A percentile compares a stretch with the other conserved stretches of the same genome.
These are phyloP conservation scores for Symbiodinium natans DNA, from an alignment of 73 alveolate genomes.

Conservation along the genomic window DNA sequence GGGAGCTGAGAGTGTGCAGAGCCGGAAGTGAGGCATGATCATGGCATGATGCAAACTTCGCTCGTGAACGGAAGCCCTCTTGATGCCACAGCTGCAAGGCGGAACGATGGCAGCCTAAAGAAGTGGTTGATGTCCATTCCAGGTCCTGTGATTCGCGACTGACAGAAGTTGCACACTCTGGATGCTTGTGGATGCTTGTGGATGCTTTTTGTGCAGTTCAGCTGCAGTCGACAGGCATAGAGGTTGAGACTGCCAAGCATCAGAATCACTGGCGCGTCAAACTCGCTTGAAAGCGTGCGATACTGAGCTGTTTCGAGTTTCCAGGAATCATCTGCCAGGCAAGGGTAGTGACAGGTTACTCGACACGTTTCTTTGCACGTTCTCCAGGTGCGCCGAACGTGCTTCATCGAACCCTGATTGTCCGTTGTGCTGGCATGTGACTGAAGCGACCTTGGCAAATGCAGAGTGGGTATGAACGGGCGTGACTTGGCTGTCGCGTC, in stretches of 20 bases:
- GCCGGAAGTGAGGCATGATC: too few species aligned
- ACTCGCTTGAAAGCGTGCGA: conserved; percentile 8
- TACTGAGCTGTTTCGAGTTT: not conserved
- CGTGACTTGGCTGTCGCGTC: too few species aligned
- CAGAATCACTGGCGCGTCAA: conserved; percentile 44
- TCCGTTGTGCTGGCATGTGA: not conserved
- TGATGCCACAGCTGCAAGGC: too few species aligned
- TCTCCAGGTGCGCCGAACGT: not conserved
- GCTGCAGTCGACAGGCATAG: not conserved
- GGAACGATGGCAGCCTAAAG: conserved; percentile 74
- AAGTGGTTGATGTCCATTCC: conserved; percentile 79
- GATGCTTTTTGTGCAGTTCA: not conserved
- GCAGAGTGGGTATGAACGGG: too few species aligned
- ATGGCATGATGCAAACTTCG: too few species aligned
- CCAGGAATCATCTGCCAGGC: too few species aligned
- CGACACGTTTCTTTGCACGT: too few species aligned
- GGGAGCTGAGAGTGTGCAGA: not conserved
- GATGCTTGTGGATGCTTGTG: not conserved
- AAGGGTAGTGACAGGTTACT: too few species aligned
- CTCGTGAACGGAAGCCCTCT: too few species aligned
- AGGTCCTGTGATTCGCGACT: conserved; percentile 23
- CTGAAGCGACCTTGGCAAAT: not conserved
- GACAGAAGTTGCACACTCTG: not conserved
- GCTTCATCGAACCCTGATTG: not conserved
- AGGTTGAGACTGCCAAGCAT: conserved; percentile 28